Conservation (phyloP, 768 basidiomycete species). For the Boletus vinaceobasis region DNA sequence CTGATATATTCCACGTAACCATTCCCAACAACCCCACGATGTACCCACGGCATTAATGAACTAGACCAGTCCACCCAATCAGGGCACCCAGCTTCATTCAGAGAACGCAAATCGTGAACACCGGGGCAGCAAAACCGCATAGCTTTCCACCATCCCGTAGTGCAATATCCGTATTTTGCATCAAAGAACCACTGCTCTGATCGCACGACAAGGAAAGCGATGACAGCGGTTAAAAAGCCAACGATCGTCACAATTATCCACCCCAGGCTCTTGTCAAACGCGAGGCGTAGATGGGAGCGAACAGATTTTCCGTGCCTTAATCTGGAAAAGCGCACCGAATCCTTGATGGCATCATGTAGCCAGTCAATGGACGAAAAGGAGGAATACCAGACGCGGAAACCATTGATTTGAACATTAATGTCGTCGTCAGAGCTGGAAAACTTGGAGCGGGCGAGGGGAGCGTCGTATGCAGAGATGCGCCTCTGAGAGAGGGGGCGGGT, state of each 20-base stretch:
- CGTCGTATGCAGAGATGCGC: conserved; percentile 74
- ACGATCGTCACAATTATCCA: conserved; percentile 90
- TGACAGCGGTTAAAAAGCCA: conserved; percentile 78
- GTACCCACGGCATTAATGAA: conserved; percentile 38
- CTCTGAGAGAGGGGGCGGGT: conserved; percentile 46
- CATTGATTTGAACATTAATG: conserved; percentile 69
- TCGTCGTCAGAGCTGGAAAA: conserved; percentile 40
- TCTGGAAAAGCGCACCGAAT: conserved; percentile 75
- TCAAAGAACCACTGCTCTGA: conserved; percentile 90
- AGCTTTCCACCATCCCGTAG: conserved; percentile 63
- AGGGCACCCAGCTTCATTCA: conserved; percentile 45
- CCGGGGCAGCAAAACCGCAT: conserved; percentile 78
- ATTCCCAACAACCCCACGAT: conserved; percentile 13
- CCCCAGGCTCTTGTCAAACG: conserved; percentile 75
- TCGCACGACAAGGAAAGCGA: conserved; percentile 84
- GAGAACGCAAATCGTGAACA: conserved; percentile 8
- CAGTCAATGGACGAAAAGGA: conserved; percentile 92
- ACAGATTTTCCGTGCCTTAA: conserved; percentile 68
- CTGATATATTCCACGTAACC: conserved; percentile 61
- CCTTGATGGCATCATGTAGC: conserved; percentile 96
- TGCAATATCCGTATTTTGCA: conserved; percentile 88
- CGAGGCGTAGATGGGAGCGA: conserved; percentile 59
- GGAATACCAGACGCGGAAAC: conserved; percentile 82
- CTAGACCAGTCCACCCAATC: conserved; percentile 79
- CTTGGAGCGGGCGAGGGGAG: conserved; percentile 33